Evolutionary conservation across 305 asterid species (phyloP).

Genomic region (Lippia alba): DNA sequence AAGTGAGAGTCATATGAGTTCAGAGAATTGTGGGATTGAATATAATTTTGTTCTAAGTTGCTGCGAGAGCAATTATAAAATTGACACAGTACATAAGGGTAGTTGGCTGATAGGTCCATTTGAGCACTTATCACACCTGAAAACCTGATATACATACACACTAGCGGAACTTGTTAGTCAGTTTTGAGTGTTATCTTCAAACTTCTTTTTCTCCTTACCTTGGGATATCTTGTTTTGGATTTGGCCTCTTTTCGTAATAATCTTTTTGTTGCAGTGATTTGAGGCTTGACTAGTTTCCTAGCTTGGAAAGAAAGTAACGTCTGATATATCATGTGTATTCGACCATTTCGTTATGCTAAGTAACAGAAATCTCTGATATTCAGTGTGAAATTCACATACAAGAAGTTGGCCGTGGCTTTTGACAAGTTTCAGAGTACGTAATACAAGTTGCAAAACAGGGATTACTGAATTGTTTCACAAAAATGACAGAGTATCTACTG

Average conservation of each 20-base stretch:
- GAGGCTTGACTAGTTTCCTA: conserved; percentile 13
- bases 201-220: background rate
- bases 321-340: background rate
- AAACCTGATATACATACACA: conserved; percentile 6
- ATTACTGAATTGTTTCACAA: conserved; percentile 4
- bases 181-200: background rate
- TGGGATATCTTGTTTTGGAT: background rate
- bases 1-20: conserved; percentile 14
- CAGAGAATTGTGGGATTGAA: conserved; percentile 25
- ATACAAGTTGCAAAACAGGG: background rate
- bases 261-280: conserved; percentile 1
- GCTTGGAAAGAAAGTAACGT: conserved; percentile 13
- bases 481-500: conserved; percentile 5
- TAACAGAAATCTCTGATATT: conserved; percentile 5
- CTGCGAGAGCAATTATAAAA: conserved; percentile 24
- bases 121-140: background rate
- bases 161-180: background rate
- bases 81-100: conserved; percentile 9
- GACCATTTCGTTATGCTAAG: background rate
- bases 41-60: conserved; percentile 17
- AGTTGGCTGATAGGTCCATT: conserved; percentile 28
- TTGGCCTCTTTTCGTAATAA: background rate
- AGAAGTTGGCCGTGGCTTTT: conserved; percentile 11
- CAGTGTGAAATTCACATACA: background rate
- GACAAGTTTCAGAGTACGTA: conserved; percentile 9